A percentile compares a stretch with the other conserved stretches of the same genome.
These are phyloP conservation scores for Yamadazyma epiphylla DNA, from an alignment of 1,139 yeast species.

Conservation along the genomic window DNA sequence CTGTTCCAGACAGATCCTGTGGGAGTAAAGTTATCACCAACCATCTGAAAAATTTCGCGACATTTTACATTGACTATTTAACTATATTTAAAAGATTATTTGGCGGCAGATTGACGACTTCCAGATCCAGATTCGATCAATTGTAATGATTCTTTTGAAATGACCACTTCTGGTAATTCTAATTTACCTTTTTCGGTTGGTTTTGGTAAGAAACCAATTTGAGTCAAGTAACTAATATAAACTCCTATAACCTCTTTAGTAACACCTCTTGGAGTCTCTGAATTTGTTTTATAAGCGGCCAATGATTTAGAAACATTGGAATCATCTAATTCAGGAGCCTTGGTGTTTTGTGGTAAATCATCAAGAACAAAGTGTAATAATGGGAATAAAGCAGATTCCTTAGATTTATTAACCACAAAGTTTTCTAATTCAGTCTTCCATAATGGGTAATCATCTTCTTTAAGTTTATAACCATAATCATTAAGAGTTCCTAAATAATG, in stretches of 20 bases:
- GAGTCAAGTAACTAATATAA: slow-evolving; percentile 74
- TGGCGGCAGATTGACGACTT: slow-evolving; percentile 68
- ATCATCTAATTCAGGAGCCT: slow-evolving; percentile 95
- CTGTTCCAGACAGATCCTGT: no score
- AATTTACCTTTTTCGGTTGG: slow-evolving; percentile 44
- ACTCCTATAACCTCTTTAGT: slow-evolving; percentile 61
- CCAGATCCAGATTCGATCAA: slow-evolving; percentile 82
- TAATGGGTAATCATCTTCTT: slow-evolving; percentile 59
- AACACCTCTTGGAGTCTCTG: slow-evolving; percentile 76
- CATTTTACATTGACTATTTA: no score
- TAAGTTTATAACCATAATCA: slow-evolving; percentile 68
- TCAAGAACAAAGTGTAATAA: slow-evolving; percentile 90
- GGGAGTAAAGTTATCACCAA: no score
- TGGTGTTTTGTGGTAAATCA: slow-evolving; percentile 82
- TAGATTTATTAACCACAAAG: slow-evolving; percentile 64
- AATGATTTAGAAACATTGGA: slow-evolving; percentile 67
- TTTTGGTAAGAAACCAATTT: slow-evolving; percentile 71
- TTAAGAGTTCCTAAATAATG: slow-evolving; percentile 66
- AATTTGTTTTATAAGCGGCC: slow-evolving; percentile 43
- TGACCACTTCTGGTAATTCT: slow-evolving; percentile 53
- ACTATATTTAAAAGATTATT: no score
- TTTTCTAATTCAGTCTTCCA: slow-evolving; percentile 80
- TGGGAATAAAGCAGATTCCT: slow-evolving; percentile 88
- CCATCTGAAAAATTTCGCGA: no score
- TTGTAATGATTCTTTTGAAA: slow-evolving; percentile 58